Conservation (phyloP, 2,329 filamentous ascomycete genomes). For the Plenodomus lindquistii region DNA sequence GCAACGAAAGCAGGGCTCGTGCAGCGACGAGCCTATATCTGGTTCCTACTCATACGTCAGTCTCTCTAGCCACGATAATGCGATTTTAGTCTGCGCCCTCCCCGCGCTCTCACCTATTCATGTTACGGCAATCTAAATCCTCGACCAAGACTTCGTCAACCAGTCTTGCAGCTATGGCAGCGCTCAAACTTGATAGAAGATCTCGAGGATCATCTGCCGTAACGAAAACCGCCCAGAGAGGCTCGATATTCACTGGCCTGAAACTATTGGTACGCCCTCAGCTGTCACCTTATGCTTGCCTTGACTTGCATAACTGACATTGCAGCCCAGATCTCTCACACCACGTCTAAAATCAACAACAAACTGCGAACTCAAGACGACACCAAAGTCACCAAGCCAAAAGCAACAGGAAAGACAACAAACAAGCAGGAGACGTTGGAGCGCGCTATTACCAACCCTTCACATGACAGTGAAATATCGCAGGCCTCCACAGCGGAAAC, state of each 20-base stretch:
- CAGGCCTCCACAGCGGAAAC: neutral
- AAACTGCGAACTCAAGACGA: neutral
- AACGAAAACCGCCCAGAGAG: neutral
- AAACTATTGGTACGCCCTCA: constrained; percentile 3
- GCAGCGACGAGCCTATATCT: neutral
- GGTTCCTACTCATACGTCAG: no score
- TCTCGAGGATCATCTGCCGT: neutral
- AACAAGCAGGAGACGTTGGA: constrained; percentile 3
- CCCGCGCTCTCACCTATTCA: neutral
- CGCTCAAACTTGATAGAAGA: neutral
- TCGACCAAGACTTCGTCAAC: neutral
- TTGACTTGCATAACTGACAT: neutral
- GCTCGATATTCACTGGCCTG: constrained; percentile 1
- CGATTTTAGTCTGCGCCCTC: neutral
- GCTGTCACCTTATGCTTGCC: neutral
- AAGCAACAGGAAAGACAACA: neutral
- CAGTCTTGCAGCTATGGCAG: constrained; percentile 1
- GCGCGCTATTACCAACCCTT: neutral
- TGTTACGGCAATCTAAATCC: neutral
- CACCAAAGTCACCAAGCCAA: constrained; percentile 7
- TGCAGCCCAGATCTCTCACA: constrained; percentile 3
- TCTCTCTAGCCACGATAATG: neutral
- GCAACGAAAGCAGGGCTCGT: neutral
- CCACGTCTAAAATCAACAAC: constrained; percentile 9
- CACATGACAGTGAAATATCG: neutral